A percentile compares a stretch with the other conserved stretches of the same genome.
phyloP scores from a whole-genome alignment of 495 filamentous ascomycete species.

The Penicillium turbatum region DNA sequence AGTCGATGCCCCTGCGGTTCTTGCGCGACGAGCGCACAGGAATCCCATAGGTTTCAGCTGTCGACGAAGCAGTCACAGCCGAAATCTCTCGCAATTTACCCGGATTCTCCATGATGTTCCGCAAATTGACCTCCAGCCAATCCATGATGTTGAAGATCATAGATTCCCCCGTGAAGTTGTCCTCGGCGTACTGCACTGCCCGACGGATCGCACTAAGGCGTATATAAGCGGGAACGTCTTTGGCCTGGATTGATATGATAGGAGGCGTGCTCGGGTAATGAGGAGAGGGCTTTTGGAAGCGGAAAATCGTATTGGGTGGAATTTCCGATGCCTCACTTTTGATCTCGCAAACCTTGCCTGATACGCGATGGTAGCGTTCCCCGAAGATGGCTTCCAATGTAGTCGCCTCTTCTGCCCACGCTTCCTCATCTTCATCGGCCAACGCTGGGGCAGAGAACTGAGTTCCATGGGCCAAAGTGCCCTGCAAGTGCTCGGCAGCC shows the following conservation, averaged over 20 bases:
- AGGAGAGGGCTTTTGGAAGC: slow-evolving; percentile 47
- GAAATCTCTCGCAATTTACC: slow-evolving; percentile 80
- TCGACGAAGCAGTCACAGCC: slow-evolving; percentile 45
- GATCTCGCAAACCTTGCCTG: slow-evolving; percentile 61
- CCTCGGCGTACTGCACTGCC: slow-evolving; percentile 61
- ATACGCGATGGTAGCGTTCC: slow-evolving; percentile 54
- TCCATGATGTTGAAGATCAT: slow-evolving; percentile 88
- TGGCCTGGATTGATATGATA: slow-evolving; percentile 62
- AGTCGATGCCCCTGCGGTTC: slow-evolving; percentile 36
- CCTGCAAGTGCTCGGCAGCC: slow-evolving; percentile 74
- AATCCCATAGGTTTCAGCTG: slow-evolving; percentile 23
- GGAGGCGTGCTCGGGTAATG: slow-evolving; percentile 74
- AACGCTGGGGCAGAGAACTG: slow-evolving; percentile 13
- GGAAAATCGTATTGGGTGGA: slow-evolving; percentile 38
- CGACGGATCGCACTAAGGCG: slow-evolving; percentile 82
- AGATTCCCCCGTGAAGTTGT: slow-evolving; percentile 68
- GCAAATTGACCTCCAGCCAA: slow-evolving; percentile 80
- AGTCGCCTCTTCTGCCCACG: slow-evolving; percentile 82
- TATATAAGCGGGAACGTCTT: slow-evolving; percentile 82
- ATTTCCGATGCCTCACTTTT: slow-evolving; percentile 42
- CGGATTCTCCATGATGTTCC: slow-evolving; percentile 71
- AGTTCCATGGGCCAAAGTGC: slow-evolving; percentile 50
- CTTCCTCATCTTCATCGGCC: slow-evolving; percentile 27
- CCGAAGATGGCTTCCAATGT: slow-evolving; percentile 77
- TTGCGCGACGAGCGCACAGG: slow-evolving; percentile 51